Evolutionary conservation across 441 rosid species (phyloP), one percentile per base, ranked within the genome.

Genomic region (Adansonia madagascariensis): DNA sequence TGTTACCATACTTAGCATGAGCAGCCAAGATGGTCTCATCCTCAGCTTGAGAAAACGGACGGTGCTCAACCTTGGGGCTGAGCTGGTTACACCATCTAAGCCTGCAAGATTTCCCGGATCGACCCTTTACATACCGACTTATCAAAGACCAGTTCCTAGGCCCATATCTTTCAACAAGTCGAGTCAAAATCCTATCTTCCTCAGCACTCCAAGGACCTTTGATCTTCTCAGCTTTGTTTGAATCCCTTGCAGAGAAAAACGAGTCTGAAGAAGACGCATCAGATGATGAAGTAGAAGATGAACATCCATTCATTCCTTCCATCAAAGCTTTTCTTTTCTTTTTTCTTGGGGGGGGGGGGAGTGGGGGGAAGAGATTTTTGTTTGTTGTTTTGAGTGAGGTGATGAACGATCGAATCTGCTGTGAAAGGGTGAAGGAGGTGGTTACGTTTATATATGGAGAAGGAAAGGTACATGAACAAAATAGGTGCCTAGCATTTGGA

Each of bases 121-220:
- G 84, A 20, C 94, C 94, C 76, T 86, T 86, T 62, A 91, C 84
- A 74, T 85, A 74, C 11, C 88, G 86, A 78, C 94, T 86, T 8
- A 91, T 89, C 65, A 89, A 79, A 50, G 94, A 82, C 94, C 94
- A 91, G 77, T 89, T 91, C 60, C 90, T 79, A 0, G 94, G 85
- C 14, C 94, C 94, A 20, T 85, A 86, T 20, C 80, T 83, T 22
- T 86, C 88, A 8, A 91, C 92, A 2, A 91, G 85, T 4, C 83
- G 83, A 24, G 90, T 88, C 59, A 91, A 80, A 73, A 89, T 81
- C 85, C 85, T 77, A 79, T 91, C 94, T 77, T 91, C 94, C 67
- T 90, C 94, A 0, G 94, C 89, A 53, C 94, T 91, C 94, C 94
- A 91, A 0, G 94, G 94, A 49, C 94, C 94, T 72, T 88, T 91